phyloP scores from a whole-genome alignment of 768 basidiomycete species.

The Auriculariales sp. region DNA sequence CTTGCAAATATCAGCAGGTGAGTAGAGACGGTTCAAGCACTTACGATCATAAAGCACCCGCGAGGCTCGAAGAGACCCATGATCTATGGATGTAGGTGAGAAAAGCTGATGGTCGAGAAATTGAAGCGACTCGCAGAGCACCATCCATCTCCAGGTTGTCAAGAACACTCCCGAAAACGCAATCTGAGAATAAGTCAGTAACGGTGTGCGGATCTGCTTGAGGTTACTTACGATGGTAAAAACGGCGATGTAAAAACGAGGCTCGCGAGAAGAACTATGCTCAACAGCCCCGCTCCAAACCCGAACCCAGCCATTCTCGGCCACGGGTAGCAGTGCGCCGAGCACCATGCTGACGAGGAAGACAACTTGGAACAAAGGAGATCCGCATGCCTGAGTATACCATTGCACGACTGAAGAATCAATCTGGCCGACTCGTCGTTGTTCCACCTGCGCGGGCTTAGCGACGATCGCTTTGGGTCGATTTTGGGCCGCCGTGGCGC shows the following conservation, averaged over 20 bases:
- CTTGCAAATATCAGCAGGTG: constrained; percentile 13
- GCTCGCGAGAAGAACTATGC: constrained; percentile 41
- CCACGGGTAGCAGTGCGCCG: constrained; percentile 45
- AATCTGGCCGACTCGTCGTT: constrained; percentile 61
- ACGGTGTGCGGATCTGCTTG: background rate
- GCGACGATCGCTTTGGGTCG: constrained; percentile 9
- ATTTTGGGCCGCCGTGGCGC: constrained; percentile 23
- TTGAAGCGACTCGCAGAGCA: constrained; percentile 40
- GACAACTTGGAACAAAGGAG: constrained; percentile 36
- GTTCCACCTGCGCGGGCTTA: constrained; percentile 36
- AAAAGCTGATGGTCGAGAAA: constrained; percentile 4
- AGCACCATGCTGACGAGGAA: constrained; percentile 39
- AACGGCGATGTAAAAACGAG: constrained; percentile 50
- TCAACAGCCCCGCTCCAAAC: constrained; percentile 19
- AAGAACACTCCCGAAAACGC: constrained; percentile 31
- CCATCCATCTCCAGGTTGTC: constrained; percentile 47
- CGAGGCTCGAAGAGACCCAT: constrained; percentile 73
- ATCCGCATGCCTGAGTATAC: constrained; percentile 39
- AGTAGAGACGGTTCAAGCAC: constrained; percentile 9
- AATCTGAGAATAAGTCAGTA: constrained; percentile 5
- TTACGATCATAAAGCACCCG: constrained; percentile 57
- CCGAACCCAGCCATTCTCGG: constrained; percentile 52
- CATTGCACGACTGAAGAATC: constrained; percentile 47
- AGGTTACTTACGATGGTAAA: constrained; percentile 49
- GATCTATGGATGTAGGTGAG: constrained; percentile 26